Evolutionary conservation across 2,329 filamentous ascomycete genomes (phyloP), one percentile per base, ranked within the genome.

Genomic region (Colletotrichum spinosum): DNA sequence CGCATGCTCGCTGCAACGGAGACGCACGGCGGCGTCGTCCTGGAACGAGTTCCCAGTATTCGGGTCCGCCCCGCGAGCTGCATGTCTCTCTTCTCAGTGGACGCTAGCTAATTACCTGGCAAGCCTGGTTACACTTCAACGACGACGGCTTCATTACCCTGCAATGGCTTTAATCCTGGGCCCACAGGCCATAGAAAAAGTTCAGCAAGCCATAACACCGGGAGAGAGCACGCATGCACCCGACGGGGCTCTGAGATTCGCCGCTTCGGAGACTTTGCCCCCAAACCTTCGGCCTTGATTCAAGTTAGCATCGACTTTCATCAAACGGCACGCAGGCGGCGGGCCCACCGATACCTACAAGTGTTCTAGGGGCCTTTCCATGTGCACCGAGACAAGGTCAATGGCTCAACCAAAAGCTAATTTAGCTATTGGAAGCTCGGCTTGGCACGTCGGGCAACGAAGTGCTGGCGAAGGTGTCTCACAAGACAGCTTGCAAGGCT

Each of bases 71-170:
- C 8, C 42, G 39, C 38, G 50, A 34, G 56, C 62, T 42, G 57
- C 51, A 52, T 65, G 51, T 52, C 51, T 65, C 62, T 60, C 41
- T 25, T 25, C 25, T 25, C 50, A 15, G 13, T 12, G 50, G 48
- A 55, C 35, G 46, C 57, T 46, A 46, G 57, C 57, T 37, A 35
- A 41, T 25, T 25, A 25, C 25, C 46, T 17, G 17, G 17, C 17
- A 17, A 17, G 17, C 17, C 17, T 56, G 62, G 57, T 65, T 55
- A 61, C 57, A 61, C 57, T 61, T n/a, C 46, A 53, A 56, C 51
- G 55, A 56, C 51, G 55, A 54, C 15, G 41, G 52, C 39, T 60
- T 55, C 44, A 49, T 44, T 45, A 48, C 48, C 48, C 25, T 49
- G 33, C 49, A 25, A 25, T 25, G 25, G 35, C 37, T 38, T 34